These are phyloP conservation scores for Colletotrichum echinochloae DNA, from an alignment of 2,329 filamentous ascomycete species.

Conservation along the genomic window DNA sequence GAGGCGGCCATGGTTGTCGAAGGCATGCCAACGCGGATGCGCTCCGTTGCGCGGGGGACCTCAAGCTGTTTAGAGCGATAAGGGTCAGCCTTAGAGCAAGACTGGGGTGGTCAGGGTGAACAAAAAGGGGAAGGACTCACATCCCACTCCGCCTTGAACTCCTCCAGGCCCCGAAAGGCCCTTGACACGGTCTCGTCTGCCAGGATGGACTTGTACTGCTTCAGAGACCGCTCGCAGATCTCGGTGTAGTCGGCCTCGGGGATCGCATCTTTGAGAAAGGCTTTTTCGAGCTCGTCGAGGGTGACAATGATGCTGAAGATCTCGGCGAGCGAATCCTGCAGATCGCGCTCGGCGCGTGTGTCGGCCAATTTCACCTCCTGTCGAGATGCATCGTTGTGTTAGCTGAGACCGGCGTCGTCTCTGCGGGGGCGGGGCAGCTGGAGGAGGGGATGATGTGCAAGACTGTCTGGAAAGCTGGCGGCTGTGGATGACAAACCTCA, in stretches of 20 bases:
- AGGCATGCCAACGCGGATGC: constrained; percentile 91
- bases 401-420: constrained; percentile 56
- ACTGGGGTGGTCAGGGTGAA: neutral
- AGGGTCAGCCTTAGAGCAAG: neutral
- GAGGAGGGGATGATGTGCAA: neutral
- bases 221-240: constrained; percentile 91
- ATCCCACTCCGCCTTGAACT: constrained; percentile 92
- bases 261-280: constrained; percentile 95
- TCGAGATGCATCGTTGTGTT: constrained; percentile 33
- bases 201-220: constrained; percentile 96
- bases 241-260: constrained; percentile 94
- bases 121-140: constrained; percentile 64
- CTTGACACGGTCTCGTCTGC: constrained; percentile 90
- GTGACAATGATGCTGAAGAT: constrained; percentile 98
- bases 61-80: constrained; percentile 73
- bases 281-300: constrained; percentile 94
- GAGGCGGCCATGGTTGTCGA: constrained; percentile 78
- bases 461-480: constrained; percentile 27
- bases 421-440: constrained; percentile 54
- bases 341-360: constrained; percentile 87
- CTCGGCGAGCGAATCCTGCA: constrained; percentile 96
- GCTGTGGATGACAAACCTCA: constrained; percentile 68
- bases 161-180: constrained; percentile 88
- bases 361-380: constrained; percentile 94
- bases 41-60: constrained; percentile 92